Evolutionary conservation across 1,139 yeast genomes (phyloP), one percentile per base, ranked within the genome.

Genomic region (Hemisphaericaspora xylanilytica): DNA sequence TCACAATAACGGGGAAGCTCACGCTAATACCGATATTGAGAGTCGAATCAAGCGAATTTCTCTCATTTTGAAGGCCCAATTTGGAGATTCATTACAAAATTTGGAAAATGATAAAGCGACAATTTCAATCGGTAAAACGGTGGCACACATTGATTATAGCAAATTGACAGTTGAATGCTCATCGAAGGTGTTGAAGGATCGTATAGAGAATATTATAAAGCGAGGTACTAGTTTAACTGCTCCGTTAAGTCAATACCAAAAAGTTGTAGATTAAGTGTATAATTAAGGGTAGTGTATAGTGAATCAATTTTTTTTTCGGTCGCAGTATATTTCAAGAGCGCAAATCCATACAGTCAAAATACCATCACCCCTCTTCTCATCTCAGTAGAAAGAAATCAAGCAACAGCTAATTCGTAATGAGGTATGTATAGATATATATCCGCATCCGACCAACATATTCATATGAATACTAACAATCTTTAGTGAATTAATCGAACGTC

Each of bases 181-280:
- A 1, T 84, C 92, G 1, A 81, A 78, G 41, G 90, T 90, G 1
- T 66, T 92, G 44, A 79, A 80, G 50, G 92, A 88, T 47, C 77
- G 98, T 56, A 80, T 92, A 3, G 87, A 82, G 48, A 92, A 85
- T 48, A 83, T 92, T 12, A 65, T 92, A 39, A 79, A 77, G 38
- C 75, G 95, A 44, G 95, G 95, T 7, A 75, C 84, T 41, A 85
- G 78, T 33, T 68, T 92, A 36, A 90, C 89, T 2, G 90, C 97
- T 9, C 97, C 98, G 3, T 68, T 92, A 32, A 59, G 70, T 44
- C 59, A 58, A 40, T 49, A 50, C 28, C 58, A 57, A 34, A 62
- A 63, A 37, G 27, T 26, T 10, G 9, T 21, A 11, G 26, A 25
- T n/a, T 21, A 16, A 6, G 15, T 33, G 36, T 33, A n/a, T 10